Conservation (phyloP, 2,329 filamentous ascomycete species). For the Sodiomyces alkalinus region DNA sequence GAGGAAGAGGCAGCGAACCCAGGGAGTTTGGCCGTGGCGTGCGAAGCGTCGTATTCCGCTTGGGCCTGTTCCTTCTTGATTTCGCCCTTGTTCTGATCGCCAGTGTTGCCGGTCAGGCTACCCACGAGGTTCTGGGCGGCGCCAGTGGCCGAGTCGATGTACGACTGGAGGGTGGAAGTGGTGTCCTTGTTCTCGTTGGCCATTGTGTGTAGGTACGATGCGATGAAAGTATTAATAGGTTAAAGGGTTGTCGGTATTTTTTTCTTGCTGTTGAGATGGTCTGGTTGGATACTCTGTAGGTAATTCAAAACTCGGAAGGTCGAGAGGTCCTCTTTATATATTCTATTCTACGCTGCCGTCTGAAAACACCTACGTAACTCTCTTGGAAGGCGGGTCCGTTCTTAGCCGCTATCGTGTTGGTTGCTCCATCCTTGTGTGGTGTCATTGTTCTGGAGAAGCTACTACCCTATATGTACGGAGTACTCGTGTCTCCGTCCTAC, state of each 20-base stretch:
- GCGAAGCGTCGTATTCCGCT: slow-evolving; percentile 56
- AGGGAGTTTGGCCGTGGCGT: slow-evolving; percentile 60
- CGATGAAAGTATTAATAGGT: neutral
- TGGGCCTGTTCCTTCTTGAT: slow-evolving; percentile 49
- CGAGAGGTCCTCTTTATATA: neutral
- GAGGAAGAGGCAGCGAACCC: slow-evolving; percentile 53
- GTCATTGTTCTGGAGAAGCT: no score
- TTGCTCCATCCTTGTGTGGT: no score
- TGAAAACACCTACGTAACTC: no score
- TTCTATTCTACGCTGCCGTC: no score
- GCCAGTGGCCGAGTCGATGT: slow-evolving; percentile 58
- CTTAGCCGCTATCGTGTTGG: no score
- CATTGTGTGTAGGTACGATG: slow-evolving; percentile 4
- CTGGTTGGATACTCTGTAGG: no score
- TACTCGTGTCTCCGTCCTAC: no score
- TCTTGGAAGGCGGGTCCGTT: no score
- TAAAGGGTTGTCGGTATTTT: slow-evolving; percentile 1
- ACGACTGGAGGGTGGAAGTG: slow-evolving; percentile 67
- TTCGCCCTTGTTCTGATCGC: slow-evolving; percentile 51
- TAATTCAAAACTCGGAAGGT: neutral
- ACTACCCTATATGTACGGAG: no score
- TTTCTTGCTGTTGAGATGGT: neutral
- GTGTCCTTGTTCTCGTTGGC: slow-evolving; percentile 8
- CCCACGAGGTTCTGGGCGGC: slow-evolving; percentile 59
- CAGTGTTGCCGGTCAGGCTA: slow-evolving; percentile 54